phyloP scores from a whole-genome alignment of 768 basidiomycete genomes.

The Tulasnella sp. region DNA sequence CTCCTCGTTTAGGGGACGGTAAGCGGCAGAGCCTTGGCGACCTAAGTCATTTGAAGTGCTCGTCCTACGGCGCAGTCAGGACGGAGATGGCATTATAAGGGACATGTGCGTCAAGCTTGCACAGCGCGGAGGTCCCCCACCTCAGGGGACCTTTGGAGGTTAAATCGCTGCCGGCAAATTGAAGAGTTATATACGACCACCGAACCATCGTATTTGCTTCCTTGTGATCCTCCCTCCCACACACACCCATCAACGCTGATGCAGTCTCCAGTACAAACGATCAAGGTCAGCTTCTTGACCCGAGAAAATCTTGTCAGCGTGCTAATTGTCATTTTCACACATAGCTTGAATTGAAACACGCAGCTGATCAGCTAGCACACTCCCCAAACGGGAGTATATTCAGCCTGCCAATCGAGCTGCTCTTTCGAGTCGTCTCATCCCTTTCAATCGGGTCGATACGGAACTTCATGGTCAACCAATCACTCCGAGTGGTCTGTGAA shows the following conservation, averaged over 20 bases:
- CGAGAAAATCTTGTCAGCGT: not conserved
- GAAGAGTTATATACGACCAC: too few relatives aligned
- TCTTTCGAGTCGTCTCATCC: not conserved
- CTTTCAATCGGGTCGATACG: not conserved
- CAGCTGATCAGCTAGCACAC: not conserved
- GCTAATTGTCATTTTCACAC: not conserved
- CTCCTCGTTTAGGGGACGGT: too few relatives aligned
- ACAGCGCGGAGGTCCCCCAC: too few relatives aligned
- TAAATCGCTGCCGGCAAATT: too few relatives aligned
- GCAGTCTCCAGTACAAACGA: not conserved
- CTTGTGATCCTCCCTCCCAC: too few relatives aligned
- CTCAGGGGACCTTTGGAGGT: too few relatives aligned
- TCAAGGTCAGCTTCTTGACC: not conserved
- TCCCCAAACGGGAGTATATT: not conserved
- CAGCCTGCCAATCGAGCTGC: not conserved
- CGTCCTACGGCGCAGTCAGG: too few relatives aligned
- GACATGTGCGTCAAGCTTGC: too few relatives aligned
- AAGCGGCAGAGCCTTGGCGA: too few relatives aligned
- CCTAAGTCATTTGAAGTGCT: too few relatives aligned
- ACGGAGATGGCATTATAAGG: too few relatives aligned
- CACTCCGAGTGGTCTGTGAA: not conserved
- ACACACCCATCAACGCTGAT: not conserved
- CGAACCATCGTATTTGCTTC: too few relatives aligned
- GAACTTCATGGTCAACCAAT: not conserved
- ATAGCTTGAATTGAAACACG: not conserved